Evolutionary conservation across 371 early-diverging fungal species (phyloP).

Genomic region (Massospora cicadina): DNA sequence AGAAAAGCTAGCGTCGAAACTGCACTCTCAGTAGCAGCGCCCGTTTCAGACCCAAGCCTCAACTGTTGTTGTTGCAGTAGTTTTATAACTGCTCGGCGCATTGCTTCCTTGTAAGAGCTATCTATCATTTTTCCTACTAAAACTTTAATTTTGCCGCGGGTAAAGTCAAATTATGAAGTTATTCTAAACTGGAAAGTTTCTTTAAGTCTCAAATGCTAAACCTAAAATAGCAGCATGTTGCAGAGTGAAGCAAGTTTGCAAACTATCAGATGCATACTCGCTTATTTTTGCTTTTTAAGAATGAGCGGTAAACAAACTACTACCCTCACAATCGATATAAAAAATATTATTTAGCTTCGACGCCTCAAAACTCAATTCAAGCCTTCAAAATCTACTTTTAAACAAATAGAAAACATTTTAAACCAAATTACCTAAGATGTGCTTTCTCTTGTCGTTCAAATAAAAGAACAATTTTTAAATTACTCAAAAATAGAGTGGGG

Average conservation of each 20-base stretch:
- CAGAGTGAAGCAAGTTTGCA: too few species aligned
- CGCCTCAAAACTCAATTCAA: not conserved
- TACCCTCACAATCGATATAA: not conserved
- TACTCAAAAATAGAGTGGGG: too few species aligned
- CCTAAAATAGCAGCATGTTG: not conserved
- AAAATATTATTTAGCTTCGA: not conserved
- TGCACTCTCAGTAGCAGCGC: not conserved
- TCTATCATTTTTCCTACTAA: not conserved
- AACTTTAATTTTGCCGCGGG: not conserved
- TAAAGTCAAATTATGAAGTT: not conserved
- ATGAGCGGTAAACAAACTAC: not conserved
- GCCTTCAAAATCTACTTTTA: not conserved
- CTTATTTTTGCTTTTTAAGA: not conserved
- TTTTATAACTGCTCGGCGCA: not conserved
- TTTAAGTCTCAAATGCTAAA: not conserved
- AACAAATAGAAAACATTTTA: not conserved
- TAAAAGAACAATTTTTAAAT: not conserved
- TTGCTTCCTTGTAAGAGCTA: not conserved
- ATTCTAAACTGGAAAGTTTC: not conserved
- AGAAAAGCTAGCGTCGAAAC: not conserved
- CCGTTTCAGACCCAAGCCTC: not conserved
- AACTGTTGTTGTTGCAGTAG: not conserved
- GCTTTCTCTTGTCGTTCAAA: too few species aligned
- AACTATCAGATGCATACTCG: too few species aligned
- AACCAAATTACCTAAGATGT: too few species aligned